Base-by-base conservation (phyloP, 2,329 filamentous ascomycete species). In the Aspergillus brunneoviolaceus region DNA sequence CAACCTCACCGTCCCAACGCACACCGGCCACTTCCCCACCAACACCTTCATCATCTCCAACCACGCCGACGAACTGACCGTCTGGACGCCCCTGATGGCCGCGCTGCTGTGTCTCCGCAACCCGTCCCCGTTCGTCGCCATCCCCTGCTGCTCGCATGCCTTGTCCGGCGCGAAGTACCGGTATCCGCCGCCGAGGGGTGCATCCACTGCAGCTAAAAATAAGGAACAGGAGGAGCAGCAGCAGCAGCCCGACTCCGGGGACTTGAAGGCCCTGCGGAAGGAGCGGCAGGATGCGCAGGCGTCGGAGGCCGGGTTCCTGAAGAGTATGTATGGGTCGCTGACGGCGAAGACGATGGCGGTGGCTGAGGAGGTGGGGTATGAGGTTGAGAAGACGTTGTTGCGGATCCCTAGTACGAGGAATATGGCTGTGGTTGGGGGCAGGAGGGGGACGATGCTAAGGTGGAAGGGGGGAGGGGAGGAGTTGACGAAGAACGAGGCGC, bases 1-100 rank as follows among this genome's bases (percentile, higher is more conserved):
- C n/a, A 49, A 65, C 14, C 48, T 69, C 5, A 68, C 62, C 6
- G 59, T 69, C 31, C 55, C 64, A 12, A 68, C 70, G 9, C 74
- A 77, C 50, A 69, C 72, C 63, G 95, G 94, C 39, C 70, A 81
- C 10, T 96, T 98, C 70, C 82, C 86, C 0, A 73, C 76, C 16
- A 86, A 87, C 29, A 96, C 92, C 0, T 99, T 99, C 75, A 92
- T 99, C 69, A 89, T 99, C 64, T 96, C 92, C 52, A 99, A 99
- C 72, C 95, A 99, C 74, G 94, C 94, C 11, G 95, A 99, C 72
- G 93, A 99, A 77, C 84, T 99, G 14, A 99, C 95, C 0, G 87
- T 91, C 0, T 99, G 95, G 95, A 98, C 95, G 0, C 95, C 95
- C 0, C 84, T 98, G 19, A 85, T 99, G 47, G 93, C 91, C 1